Conservation (phyloP, 441 rosid species). For the Viola pubescens region DNA sequence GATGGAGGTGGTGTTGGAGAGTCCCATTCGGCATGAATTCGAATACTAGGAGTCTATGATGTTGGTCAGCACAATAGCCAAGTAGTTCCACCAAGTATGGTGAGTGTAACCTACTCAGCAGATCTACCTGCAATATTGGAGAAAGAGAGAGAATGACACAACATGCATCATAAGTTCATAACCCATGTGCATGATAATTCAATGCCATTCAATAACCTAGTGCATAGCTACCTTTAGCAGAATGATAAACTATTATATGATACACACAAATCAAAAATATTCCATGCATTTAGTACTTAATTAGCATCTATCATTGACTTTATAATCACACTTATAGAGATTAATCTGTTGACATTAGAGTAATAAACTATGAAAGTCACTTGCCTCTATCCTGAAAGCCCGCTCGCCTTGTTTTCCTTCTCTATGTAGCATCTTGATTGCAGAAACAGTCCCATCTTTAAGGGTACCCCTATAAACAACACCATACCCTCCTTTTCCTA, state of each 20-base stretch:
- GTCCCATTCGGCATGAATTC: conserved; percentile 74
- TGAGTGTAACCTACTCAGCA: conserved; percentile 71
- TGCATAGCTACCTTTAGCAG: conserved; percentile 1
- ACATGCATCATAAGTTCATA: neutral
- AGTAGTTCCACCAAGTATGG: conserved; percentile 74
- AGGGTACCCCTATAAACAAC: conserved; percentile 67
- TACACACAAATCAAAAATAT: neutral
- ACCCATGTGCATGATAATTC: conserved; percentile 23
- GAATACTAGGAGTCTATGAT: conserved; percentile 63
- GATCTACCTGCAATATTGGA: conserved; percentile 58
- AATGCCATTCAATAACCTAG: conserved; percentile 4
- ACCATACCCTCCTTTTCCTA: conserved; percentile 53
- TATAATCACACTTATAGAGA: neutral
- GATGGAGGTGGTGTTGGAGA: conserved; percentile 56
- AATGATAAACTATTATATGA: neutral
- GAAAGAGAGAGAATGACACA: conserved; percentile 6
- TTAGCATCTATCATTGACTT: conserved; percentile 1
- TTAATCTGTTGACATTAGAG: neutral
- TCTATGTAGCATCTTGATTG: conserved; percentile 58
- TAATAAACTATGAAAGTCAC: conserved; percentile 15
- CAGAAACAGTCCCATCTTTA: conserved; percentile 67
- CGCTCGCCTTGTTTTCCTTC: conserved; percentile 70
- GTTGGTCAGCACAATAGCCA: conserved; percentile 90
- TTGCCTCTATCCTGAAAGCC: conserved; percentile 78
- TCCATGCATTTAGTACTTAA: neutral